Base-by-base conservation (phyloP, 2,329 filamentous ascomycete species). In the Chaetothyriales sp. region DNA sequence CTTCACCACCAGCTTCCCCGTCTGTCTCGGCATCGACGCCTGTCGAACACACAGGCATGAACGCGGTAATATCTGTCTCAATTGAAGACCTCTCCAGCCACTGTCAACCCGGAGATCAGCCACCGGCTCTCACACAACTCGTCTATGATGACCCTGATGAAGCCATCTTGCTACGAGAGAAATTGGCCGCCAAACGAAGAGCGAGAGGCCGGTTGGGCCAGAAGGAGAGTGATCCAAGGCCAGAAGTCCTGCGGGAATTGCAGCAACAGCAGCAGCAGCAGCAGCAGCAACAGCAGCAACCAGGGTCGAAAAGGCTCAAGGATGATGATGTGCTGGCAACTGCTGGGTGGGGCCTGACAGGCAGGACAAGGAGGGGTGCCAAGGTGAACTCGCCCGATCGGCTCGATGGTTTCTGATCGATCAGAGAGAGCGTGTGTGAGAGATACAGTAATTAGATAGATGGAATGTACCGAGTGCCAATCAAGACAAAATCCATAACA, bases 141-240 rank as follows among this genome's bases (percentile, higher is more conserved):
- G 69, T 70, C 25, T 74, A 74, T 51, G 70, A 74, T 52, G 71
- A 73, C 54, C 66, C 70, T 1, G 70, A 80, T 46, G 76, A 62
- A 51, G 57, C 76, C 2, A 70, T 73, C 10, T 73, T 73, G 50
- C 77, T 78, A 60, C 74, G 75, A n/a, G 76, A 78, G 33, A 75
- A 73, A 40, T 74, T 73, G 25, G 72, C 76, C 56, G 72, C 73
- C 4, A 73, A 74, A 44, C 53, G 59, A 19, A 40, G 52, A 25
- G 52, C 49, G 33, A 52, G 53, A 28, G 52, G 51, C n/a, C 55
- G 65, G 49, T 64, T 65, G 0, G 56, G 72, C 62, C 60, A 77
- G 61, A 29, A 74, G 61, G 33, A 51, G 18, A 44, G 46, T 13
- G 55, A 72, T 59, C 53, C 71, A 15, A 54, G 46, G 43, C 56